A percentile compares a stretch with the other conserved stretches of the same genome.
These are phyloP conservation scores for Botrytis fabae DNA, from an alignment of 2,329 filamentous ascomycete species.

Conservation along the genomic window DNA sequence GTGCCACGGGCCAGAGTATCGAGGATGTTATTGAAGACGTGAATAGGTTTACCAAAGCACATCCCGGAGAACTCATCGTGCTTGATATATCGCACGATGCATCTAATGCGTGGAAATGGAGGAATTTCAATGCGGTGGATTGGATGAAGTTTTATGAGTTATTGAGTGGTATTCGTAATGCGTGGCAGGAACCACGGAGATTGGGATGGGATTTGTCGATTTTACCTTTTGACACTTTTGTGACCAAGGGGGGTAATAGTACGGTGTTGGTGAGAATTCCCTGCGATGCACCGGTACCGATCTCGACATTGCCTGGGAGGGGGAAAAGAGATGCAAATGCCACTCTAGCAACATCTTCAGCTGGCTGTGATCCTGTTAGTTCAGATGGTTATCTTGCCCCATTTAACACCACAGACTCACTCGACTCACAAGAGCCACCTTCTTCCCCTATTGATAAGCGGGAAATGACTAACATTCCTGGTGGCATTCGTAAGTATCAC, in stretches of 20 bases:
- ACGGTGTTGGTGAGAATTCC: conserved; percentile 31
- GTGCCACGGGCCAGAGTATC: conserved; percentile 28
- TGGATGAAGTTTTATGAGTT: conserved; percentile 29
- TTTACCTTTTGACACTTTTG: conserved; percentile 29
- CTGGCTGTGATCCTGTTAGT: neutral
- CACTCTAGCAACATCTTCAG: neutral
- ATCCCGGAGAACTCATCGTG: conserved; percentile 34
- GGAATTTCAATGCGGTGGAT: neutral
- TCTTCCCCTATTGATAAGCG: neutral
- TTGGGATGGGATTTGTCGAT: conserved; percentile 28
- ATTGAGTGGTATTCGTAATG: conserved; percentile 27
- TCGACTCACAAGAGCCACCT: neutral
- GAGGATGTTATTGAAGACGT: conserved; percentile 30
- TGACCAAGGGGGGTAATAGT: conserved; percentile 31
- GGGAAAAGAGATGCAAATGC: neutral
- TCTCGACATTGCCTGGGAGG: too few species aligned
- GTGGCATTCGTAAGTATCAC: neutral
- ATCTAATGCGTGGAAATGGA: neutral
- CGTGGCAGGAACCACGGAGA: conserved; percentile 25
- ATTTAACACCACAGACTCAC: neutral
- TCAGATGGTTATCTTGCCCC: neutral
- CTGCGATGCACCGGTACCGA: conserved; percentile 18
- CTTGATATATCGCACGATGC: conserved; percentile 34
- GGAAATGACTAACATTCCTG: neutral
- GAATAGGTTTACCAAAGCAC: conserved; percentile 31